Base-by-base conservation (phyloP, 2,329 filamentous ascomycete species). In the Neofusicoccum ribis region DNA sequence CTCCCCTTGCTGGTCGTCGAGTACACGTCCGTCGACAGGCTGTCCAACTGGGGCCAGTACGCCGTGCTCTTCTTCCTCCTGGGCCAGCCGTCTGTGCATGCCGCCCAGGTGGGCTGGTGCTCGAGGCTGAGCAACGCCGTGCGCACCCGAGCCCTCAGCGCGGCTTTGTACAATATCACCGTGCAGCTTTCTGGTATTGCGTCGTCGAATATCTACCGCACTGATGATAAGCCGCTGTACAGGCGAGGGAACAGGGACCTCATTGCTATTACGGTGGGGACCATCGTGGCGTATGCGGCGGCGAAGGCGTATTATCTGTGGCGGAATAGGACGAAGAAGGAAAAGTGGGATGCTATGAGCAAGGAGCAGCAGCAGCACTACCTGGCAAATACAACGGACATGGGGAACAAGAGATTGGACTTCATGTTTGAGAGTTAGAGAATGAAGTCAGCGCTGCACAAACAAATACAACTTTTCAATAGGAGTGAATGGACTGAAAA, bases 251-350 rank as follows among this genome's bases (percentile, higher is more conserved):
- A 89, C 66, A 80, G 78, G 47, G 78, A 82, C 0, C 72, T 88
- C 1, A 79, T 89, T 54, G 81, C 72, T 0, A 80, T 88, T 60
- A 81, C 80, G 34, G 69, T 85, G 5, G 72, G 77, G 0, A 80
- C 83, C 1, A 87, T 87, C 71, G 61, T 79, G 0, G 88, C 84
- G 68, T 88, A 88, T 68, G 71, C 84, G 2, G 74, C 70, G 68
- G 77, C 83, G 12, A 88, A 88, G 67, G 77, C 74, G 68, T 66
- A 51, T 59, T 65, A 60, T 15, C 2, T 50, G 43, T 56, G 36
- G 31, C 50, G 65, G 31, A 65, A 56, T 49, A 67, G 36, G 59
- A 76, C 68, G 59, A 71, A 76, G 46, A 71, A 74, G 12, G 59
- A 46, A 5, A 65, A 72, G 9, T 78, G 76, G 76, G 66, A 68